Evolutionary conservation across 2,329 filamentous ascomycete species (phyloP).

Genomic region (Dactylonectria macrodidyma): DNA sequence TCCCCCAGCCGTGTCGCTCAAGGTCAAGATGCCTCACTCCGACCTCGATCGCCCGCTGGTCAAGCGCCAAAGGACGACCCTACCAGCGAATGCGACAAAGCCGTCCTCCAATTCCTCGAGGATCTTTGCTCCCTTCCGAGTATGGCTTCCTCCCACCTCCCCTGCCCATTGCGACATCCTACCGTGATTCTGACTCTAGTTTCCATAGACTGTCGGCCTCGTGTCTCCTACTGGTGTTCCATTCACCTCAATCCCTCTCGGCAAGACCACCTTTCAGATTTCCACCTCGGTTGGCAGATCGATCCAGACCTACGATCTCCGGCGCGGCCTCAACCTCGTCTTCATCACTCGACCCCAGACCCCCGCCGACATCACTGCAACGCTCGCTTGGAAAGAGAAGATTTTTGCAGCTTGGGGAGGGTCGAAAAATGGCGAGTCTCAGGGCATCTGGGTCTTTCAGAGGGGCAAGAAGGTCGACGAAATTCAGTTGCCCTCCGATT

Average conservation of each 20-base stretch:
- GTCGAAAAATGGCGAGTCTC: conserved; percentile 61
- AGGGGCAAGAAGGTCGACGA: conserved; percentile 88
- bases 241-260: conserved; percentile 89
- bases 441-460: conserved; percentile 93
- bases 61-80: conserved; percentile 80
- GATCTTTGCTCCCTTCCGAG: conserved; percentile 94
- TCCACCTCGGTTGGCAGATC: conserved; percentile 93
- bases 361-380: conserved; percentile 87
- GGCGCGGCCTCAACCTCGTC: conserved; percentile 89
- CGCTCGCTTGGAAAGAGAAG: conserved; percentile 87
- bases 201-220: conserved; percentile 84
- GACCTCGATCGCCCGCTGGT: conserved; percentile 73
- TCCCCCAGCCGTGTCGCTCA: conserved; percentile 22
- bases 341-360: conserved; percentile 95
- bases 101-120: conserved; percentile 71
- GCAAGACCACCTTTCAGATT: conserved; percentile 96
- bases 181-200: neutral
- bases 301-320: conserved; percentile 96
- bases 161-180: conserved; percentile 9
- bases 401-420: conserved; percentile 93
- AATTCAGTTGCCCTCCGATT: conserved; percentile 76
- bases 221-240: conserved; percentile 93
- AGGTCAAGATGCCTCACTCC: conserved; percentile 68
- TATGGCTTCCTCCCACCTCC: conserved; percentile 62
- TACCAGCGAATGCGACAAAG: conserved; percentile 55